Evolutionary conservation across 495 filamentous ascomycete species (phyloP).

Genomic region (Trichocladium antarcticum): DNA sequence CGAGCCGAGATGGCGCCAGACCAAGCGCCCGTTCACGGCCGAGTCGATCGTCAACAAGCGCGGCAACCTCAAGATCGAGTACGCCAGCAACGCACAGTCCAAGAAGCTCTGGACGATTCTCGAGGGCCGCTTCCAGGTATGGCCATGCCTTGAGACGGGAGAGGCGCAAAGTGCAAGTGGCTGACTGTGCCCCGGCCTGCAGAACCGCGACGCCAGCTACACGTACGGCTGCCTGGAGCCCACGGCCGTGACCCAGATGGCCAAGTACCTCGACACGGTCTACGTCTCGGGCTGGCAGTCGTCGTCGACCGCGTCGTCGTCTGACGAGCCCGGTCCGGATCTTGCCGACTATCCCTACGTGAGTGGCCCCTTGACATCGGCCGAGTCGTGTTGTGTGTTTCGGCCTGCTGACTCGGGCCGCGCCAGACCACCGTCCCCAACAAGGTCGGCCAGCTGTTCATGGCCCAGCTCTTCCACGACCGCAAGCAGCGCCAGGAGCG

Average conservation of each 20-base stretch:
- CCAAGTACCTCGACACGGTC: slow-evolving; percentile 95
- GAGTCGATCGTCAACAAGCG: slow-evolving; percentile 95
- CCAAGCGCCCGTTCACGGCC: slow-evolving; percentile 84
- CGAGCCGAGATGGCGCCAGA: slow-evolving; percentile 83
- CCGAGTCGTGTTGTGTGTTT: background rate
- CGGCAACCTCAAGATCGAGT: slow-evolving; percentile 82
- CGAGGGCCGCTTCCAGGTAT: slow-evolving; percentile 71
- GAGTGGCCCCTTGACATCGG: slow-evolving; percentile 21
- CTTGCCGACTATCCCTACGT: slow-evolving; percentile 97
- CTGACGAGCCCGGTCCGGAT: slow-evolving; percentile 94
- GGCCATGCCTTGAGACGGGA: slow-evolving; percentile 8
- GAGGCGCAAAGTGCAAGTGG: background rate
- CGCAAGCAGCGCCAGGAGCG: slow-evolving; percentile 96
- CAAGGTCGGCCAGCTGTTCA: slow-evolving; percentile 94
- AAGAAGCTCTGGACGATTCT: slow-evolving; percentile 94
- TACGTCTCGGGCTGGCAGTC: slow-evolving; percentile 99
- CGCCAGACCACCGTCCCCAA: slow-evolving; percentile 88
- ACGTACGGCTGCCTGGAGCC: slow-evolving; percentile 97
- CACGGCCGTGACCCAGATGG: slow-evolving; percentile 98
- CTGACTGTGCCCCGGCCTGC: background rate
- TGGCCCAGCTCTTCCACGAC: slow-evolving; percentile 98
- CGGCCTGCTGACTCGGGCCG: slow-evolving; percentile 3
- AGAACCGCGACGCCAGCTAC: slow-evolving; percentile 77
- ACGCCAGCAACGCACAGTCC: slow-evolving; percentile 72
- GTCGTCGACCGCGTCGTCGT: slow-evolving; percentile 86